These are phyloP conservation scores for Neolentinus lepideus DNA, from an alignment of 1,284 basidiomycete genomes.

Conservation along the genomic window DNA sequence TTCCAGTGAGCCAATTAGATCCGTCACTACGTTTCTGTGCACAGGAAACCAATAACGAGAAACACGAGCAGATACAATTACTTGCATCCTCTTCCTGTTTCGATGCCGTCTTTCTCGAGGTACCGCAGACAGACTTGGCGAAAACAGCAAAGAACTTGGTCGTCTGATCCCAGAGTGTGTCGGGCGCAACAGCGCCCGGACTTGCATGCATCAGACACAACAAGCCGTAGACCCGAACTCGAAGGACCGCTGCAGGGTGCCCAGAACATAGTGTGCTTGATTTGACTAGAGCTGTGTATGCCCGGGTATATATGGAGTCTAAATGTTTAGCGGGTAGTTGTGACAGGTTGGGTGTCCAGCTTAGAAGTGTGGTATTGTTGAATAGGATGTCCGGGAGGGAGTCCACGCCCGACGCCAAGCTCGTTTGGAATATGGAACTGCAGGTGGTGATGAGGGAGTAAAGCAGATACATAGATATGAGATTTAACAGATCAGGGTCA, in stretches of 20 bases:
- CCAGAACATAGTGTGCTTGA: constrained; percentile 22
- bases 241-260: constrained; percentile 28
- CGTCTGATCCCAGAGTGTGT: constrained; percentile 60
- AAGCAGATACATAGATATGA: constrained; percentile 52
- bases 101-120: constrained; percentile 4
- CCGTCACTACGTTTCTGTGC: constrained; percentile 30
- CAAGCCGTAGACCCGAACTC: constrained; percentile 27
- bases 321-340: constrained; percentile 42
- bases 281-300: constrained; percentile 47
- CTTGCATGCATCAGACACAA: constrained; percentile 23
- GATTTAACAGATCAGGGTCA: constrained; percentile 37
- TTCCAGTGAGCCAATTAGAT: constrained; percentile 34
- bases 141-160: constrained; percentile 42
- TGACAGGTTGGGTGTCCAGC: constrained; percentile 42
- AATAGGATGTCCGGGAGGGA: constrained; percentile 29
- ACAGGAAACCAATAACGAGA: constrained; percentile 29
- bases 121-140: constrained; percentile 26
- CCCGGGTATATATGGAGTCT: constrained; percentile 50
- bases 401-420: constrained; percentile 14
- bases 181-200: constrained; percentile 22
- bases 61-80: constrained; percentile 30
- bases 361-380: constrained; percentile 33
- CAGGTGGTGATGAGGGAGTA: constrained; percentile 38
- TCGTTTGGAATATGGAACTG: constrained; percentile 17
- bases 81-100: constrained; percentile 24